These are phyloP conservation scores for Aspergillus carlsbadensis DNA, from an alignment of 495 filamentous ascomycete species.

Conservation along the genomic window DNA sequence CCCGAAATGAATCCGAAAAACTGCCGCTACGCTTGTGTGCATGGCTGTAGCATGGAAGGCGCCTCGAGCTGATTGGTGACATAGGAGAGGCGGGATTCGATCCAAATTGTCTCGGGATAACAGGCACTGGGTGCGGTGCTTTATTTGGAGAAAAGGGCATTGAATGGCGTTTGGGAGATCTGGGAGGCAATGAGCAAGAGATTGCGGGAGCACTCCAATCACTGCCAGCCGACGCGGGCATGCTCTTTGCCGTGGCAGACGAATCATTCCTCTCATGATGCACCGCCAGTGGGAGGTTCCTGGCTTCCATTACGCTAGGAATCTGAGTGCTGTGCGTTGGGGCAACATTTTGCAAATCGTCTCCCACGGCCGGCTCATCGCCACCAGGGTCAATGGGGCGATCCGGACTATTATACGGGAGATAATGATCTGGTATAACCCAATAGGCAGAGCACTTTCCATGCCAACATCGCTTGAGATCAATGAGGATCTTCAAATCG, in stretches of 20 bases:
- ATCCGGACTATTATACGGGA: conserved; percentile 55
- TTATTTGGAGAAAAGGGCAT: conserved; percentile 40
- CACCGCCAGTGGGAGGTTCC: conserved; percentile 14
- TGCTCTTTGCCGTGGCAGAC: conserved; percentile 42
- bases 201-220: conserved; percentile 64
- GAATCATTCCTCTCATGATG: conserved; percentile 48
- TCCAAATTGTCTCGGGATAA: conserved; percentile 22
- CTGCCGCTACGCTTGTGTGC: conserved; percentile 71
- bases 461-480: conserved; percentile 97
- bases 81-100: conserved; percentile 29
- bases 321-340: conserved; percentile 5
- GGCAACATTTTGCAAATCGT: conserved; percentile 16
- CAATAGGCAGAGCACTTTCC: conserved; percentile 85
- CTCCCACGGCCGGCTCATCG: conserved; percentile 25
- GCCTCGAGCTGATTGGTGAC: conserved; percentile 28
- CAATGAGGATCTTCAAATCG: conserved; percentile 86
- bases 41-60: conserved; percentile 44
- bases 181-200: conserved; percentile 82
- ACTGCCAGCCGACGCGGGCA: conserved; percentile 47
- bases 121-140: conserved; percentile 64
- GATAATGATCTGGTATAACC: conserved; percentile 66
- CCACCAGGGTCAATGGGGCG: conserved; percentile 75
- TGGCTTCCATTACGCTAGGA: conserved; percentile 30
- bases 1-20: conserved; percentile 85
- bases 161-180: conserved; percentile 48